A percentile compares a stretch with the other conserved stretches of the same genome.
phyloP scores from a whole-genome alignment of 129 eudicot species.

The Flaveria bidentis region DNA sequence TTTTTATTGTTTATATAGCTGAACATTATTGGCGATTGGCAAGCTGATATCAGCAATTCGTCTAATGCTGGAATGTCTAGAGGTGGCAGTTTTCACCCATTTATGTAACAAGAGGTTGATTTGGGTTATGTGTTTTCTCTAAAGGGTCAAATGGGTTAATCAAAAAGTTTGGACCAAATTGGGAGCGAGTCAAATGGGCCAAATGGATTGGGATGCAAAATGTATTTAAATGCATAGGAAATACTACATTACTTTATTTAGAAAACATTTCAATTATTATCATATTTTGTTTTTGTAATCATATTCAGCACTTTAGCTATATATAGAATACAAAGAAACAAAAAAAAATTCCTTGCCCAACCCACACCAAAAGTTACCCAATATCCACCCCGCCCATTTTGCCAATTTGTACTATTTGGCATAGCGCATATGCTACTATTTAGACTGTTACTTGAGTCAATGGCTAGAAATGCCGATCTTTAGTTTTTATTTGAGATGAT shows the following conservation, averaged over 20 bases:
- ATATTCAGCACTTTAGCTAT: not conserved
- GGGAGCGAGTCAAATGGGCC: not conserved
- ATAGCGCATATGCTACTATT: not conserved
- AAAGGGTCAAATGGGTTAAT: not conserved
- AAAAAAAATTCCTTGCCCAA: not conserved
- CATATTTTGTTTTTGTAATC: not conserved
- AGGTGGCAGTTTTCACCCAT: not conserved
- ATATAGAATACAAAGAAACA: not conserved
- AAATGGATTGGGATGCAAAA: not conserved
- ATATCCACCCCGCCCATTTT: not conserved
- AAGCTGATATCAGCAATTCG: not conserved
- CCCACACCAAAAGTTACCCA: not conserved
- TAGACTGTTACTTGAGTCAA: not conserved
- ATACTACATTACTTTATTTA: not conserved
- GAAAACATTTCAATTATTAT: not conserved
- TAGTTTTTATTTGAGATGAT: not conserved
- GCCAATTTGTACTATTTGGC: not conserved
- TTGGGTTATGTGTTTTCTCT: not conserved
- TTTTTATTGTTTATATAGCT: conserved; percentile 16
- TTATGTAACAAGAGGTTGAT: not conserved
- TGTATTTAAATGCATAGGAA: conserved; percentile 2
- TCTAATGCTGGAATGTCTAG: conserved; percentile 1
- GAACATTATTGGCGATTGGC: not conserved
- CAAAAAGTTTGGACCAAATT: not conserved
- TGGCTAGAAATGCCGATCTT: not conserved